Evolutionary conservation across 177 flowering plant species (phyloP), one percentile per base, ranked within the genome.

Genomic region (Vitis hybrid): DNA sequence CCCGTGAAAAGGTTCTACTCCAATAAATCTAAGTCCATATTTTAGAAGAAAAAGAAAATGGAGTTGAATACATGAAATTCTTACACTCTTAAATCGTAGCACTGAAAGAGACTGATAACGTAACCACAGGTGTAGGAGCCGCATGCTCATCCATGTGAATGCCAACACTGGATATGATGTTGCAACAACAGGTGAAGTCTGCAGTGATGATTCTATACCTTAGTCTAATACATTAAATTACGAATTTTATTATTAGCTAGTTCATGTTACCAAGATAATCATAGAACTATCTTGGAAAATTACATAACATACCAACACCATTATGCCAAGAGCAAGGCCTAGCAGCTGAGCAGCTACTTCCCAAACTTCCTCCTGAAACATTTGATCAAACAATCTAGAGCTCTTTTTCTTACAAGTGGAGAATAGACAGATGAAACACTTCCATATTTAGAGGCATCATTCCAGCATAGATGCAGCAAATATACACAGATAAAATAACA

Each of bases 291-390:
- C 27, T 35, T 32, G 50, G 46, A 3, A 62, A 72, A 21, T 46
- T n/a, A 58, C 18, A 66, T 52, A 67, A 69, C 66, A 67, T 83
- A 91, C 99, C 84, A 94, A 81, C 57, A 91, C 68, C 69, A 91
- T 58, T 74, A 94, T 83, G 62, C 97, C 97, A 32, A 92, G 68
- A 70, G 77, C 89, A 70, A 94, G 96, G 55, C 99, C 97, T 73
- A 94, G 62, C 72, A 92, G 79, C 85, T 94, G 97, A 60, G 99
- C 99, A 77, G 86, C 78, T 56, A 92, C 99, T 80, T 92, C 99
- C 97, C 99, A 94, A 35, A 94, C 97, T 83, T 94, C 99, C 79
- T 94, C 99, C 99, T 92, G 79, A 72, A 67, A 82, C 7, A 72
- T 60, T 71, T 32, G 56, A 52, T 24, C 49, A 77, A 63, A 30